phyloP scores from a whole-genome alignment of 495 filamentous ascomycete species.

The Beverwykella pulmonaria region DNA sequence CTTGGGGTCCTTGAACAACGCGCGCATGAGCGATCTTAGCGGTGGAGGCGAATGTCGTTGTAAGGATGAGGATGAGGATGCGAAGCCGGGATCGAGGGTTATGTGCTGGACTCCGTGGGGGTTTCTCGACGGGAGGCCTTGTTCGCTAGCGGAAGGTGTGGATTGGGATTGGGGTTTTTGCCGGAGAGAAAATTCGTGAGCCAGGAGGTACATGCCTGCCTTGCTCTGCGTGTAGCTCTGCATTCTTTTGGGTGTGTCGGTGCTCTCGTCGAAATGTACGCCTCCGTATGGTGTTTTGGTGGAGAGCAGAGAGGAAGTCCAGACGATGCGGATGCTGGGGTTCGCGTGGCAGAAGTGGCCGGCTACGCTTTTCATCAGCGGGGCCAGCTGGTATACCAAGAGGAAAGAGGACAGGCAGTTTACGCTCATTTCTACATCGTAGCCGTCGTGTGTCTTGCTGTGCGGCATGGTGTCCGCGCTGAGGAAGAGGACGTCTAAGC shows the following conservation, averaged over 20 bases:
- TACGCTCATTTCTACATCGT: constrained; percentile 27
- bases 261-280: constrained; percentile 1
- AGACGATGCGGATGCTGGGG: constrained; percentile 23
- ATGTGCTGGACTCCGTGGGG: constrained; percentile 3
- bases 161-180: not conserved
- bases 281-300: constrained; percentile 22
- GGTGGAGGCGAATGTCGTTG: constrained; percentile 43
- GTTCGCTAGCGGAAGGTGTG: not conserved
- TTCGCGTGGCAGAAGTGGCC: constrained; percentile 8
- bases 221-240: constrained; percentile 31
- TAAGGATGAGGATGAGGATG: constrained; percentile 51
- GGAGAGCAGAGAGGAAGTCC: constrained; percentile 11
- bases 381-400: constrained; percentile 11
- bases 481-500: constrained; percentile 58
- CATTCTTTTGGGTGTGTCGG: constrained; percentile 16
- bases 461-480: constrained; percentile 53
- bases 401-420: constrained; percentile 32
- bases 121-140: not conserved
- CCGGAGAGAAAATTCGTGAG: constrained; percentile 15
- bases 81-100: constrained; percentile 50
- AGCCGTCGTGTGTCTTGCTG: constrained; percentile 27
- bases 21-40: constrained; percentile 33
- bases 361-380: constrained; percentile 1
- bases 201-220: constrained; percentile 19
- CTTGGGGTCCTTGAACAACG: constrained; percentile 43